phyloP scores from a whole-genome alignment of 441 rosid genomes.

The Syzygium malaccense region DNA sequence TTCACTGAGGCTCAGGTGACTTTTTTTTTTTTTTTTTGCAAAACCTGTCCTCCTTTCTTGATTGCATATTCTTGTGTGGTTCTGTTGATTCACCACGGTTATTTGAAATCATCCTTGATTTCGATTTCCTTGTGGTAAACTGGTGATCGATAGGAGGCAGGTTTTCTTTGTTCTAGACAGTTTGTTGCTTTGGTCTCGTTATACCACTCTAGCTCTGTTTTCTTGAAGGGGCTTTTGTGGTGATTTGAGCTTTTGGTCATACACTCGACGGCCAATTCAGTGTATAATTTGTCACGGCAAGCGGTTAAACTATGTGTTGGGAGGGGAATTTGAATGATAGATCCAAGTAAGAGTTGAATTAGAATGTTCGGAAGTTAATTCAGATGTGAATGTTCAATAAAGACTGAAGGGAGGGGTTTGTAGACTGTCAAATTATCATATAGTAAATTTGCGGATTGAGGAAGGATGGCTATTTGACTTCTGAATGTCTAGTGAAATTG shows the following conservation, averaged over 20 bases:
- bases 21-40: neutral
- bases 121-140: neutral
- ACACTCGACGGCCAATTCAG: neutral
- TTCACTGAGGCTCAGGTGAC: conserved; percentile 78
- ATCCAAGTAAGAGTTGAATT: neutral
- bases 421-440: neutral
- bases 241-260: neutral
- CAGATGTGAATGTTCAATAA: neutral
- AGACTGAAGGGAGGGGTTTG: neutral
- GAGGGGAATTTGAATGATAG: neutral
- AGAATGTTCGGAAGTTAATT: neutral
- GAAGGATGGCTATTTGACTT: neutral
- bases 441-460: neutral
- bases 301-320: neutral
- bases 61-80: neutral
- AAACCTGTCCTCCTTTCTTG: neutral
- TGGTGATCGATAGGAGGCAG: neutral
- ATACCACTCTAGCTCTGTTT: neutral
- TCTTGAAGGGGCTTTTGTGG: neutral
- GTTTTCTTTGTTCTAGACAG: neutral
- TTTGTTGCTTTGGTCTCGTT: neutral
- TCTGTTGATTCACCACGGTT: neutral
- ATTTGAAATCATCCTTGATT: neutral
- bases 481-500: neutral
- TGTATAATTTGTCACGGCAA: neutral